Base-by-base conservation (phyloP, 768 basidiomycete genomes). In the Panaeolus cyanescens region DNA sequence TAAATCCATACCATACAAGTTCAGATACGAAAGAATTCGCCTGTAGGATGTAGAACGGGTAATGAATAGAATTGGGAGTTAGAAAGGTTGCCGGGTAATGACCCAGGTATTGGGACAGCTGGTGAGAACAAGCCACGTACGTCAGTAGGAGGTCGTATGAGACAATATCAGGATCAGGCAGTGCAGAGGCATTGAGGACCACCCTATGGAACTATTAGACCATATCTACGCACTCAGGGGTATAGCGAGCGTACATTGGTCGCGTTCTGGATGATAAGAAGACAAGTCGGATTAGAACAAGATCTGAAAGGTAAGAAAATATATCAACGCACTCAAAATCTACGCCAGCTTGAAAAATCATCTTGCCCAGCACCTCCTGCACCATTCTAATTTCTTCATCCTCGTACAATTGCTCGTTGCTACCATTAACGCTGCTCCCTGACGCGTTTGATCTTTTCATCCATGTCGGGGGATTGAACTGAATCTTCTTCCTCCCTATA, bases 271-370 rank as follows among this genome's bases (percentile, higher is more conserved):
- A 39, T 58, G 59, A 70, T 39, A 54, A 57, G 25, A 42, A 53
- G 33, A 65, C 37, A n/a, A 58, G 40, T 36, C 55, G 13, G 22
- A 22, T 50, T 34, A 40, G 9, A 39, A 20, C 28, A 13, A 32
- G 25, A 54, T 22, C 40, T 7, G 22, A 54, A n/a, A 33, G 54
- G 42, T 40, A 45, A 25, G 40, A 33, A 59, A 56, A 13, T 31
- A 55, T 34, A 39, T 33, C n/a, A 32, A 80, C 89, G 70, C 67
- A 95, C 93, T 94, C 92, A 65, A 86, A 94, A 75, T 95, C 93
- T 60, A 93, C 90, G 2, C 93, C 93, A 42, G 93, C 93, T 71
- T 93, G 93, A 67, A 91, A 93, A 45, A 95, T 92, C 76, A 95
- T 79, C 71, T 79, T 85, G 36, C 76, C 70, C 79, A 95, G 83